These are phyloP conservation scores for Hypoxylon rickii DNA, from an alignment of 495 filamentous ascomycete species.

Conservation along the genomic window DNA sequence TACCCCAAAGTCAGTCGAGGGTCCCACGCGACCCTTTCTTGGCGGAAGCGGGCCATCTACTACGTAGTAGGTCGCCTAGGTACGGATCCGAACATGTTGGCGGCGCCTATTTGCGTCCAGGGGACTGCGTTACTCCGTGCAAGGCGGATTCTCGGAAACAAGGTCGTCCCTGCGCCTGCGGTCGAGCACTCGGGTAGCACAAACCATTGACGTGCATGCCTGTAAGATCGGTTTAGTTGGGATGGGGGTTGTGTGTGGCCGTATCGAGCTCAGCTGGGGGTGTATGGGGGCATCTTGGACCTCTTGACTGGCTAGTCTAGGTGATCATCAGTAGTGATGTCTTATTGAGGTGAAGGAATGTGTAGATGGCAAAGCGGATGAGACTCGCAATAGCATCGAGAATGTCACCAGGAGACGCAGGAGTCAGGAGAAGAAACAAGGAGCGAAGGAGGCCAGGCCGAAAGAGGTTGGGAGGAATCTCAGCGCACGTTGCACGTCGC, in stretches of 20 bases:
- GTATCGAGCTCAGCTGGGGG: slow-evolving; percentile 6
- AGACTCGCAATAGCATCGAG: slow-evolving; percentile 5
- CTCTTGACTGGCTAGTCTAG: slow-evolving; percentile 8
- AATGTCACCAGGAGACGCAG: slow-evolving; percentile 22
- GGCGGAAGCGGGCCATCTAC: not conserved
- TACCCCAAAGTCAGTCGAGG: not conserved
- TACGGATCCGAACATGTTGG: not conserved
- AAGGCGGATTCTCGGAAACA: not conserved
- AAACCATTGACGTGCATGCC: slow-evolving; percentile 16
- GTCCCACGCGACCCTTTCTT: slow-evolving; percentile 7
- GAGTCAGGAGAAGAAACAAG: slow-evolving; percentile 23
- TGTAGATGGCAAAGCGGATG: slow-evolving; percentile 6
- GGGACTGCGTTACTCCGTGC: not conserved
- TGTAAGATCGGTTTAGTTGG: slow-evolving; percentile 11
- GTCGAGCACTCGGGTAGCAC: slow-evolving; percentile 10
- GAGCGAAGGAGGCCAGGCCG: not conserved
- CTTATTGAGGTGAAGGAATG: slow-evolving; percentile 3
- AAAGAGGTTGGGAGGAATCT: slow-evolving; percentile 31
- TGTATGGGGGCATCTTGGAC: too few relatives aligned
- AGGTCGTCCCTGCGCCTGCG: not conserved
- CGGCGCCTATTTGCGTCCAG: slow-evolving; percentile 3
- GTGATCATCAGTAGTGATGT: slow-evolving; percentile 4
- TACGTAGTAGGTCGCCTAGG: not conserved
- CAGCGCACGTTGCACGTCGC: slow-evolving; percentile 28
- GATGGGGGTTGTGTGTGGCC: not conserved